Base-by-base conservation (phyloP, 805 yeast species). In the Zygoascus bituminiphila region DNA sequence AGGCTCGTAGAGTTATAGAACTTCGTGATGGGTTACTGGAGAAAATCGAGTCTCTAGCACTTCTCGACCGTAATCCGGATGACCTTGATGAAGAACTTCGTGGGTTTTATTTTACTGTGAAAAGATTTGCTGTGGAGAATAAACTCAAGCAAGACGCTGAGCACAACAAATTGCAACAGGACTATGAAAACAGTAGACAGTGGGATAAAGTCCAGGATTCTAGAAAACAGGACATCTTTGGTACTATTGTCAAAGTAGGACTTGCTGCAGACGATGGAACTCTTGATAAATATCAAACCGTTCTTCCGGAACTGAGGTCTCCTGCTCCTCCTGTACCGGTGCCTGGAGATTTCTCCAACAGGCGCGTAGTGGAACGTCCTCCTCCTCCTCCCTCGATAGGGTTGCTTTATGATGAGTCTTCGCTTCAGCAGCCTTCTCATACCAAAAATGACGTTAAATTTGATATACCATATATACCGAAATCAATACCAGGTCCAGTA, bases 1-100 rank as follows among this genome's bases (percentile, higher is more conserved):
- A 54, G 42, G 50, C 49, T 14, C 38, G 31, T 26, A 54, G 54
- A 40, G 47, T 54, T 35, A 41, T 54, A 1, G 45, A 26, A 9
- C 41, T 54, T 6, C 40, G 55, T 23, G 50, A 54, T 42, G 36
- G 38, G n/a, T 41, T 53, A 5, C 43, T 54, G 25, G 42, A 49
- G 40, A 36, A 51, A 17, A 54, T 51, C 5, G 45, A 49, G 4
- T 52, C 50, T 5, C 37, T 51, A 23, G 41, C 42, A 19, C 40
- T 53, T 20, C 22, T 50, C 26, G 46, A 43, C 10, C 31, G 41
- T 15, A 35, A 47, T 33, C 42, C 54, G 2, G 19, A 44, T 4
- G 29, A 44, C 17, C 36, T 52, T 21, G 38, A 29, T 4, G 47
- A 44, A 21, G 15, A 44, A 2, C 37, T 51, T 48, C 46, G 40